A percentile compares a stretch with the other conserved stretches of the same genome.
These are phyloP conservation scores for Falciphora oryzae DNA, from an alignment of 2,329 filamentous ascomycete genomes.

Conservation along the genomic window DNA sequence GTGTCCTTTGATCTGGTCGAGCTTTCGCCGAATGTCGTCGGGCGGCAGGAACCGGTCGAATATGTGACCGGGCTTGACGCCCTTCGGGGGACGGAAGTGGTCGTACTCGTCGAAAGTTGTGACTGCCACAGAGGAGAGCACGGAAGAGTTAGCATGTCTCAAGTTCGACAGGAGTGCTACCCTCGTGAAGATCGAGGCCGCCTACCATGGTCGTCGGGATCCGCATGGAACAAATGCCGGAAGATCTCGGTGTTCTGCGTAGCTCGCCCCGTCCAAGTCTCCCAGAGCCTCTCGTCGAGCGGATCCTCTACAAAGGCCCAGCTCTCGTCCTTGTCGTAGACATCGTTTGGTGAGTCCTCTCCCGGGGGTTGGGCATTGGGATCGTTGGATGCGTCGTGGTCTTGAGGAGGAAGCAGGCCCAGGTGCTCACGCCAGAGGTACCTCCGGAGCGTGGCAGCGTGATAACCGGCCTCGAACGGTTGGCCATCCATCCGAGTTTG, in stretches of 20 bases:
- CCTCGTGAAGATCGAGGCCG: neutral
- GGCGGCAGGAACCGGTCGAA: slow-evolving; percentile 73
- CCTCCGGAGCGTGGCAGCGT: slow-evolving; percentile 74
- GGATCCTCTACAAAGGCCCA: slow-evolving; percentile 67
- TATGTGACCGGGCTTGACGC: slow-evolving; percentile 77
- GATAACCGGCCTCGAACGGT: slow-evolving; percentile 65
- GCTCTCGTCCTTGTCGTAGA: slow-evolving; percentile 51
- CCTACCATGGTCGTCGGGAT: slow-evolving; percentile 79
- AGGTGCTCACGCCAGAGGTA: slow-evolving; percentile 90
- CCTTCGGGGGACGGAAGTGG: slow-evolving; percentile 62
- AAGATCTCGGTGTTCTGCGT: slow-evolving; percentile 69
- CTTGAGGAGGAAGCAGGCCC: slow-evolving; percentile 72
- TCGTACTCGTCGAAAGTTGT: slow-evolving; percentile 90
- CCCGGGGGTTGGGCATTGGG: slow-evolving; percentile 71
- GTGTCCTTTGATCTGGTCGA: slow-evolving; percentile 79
- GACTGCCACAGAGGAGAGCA: slow-evolving; percentile 39
- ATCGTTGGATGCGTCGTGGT: slow-evolving; percentile 59
- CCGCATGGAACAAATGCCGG: slow-evolving; percentile 76
- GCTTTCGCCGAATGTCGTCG: slow-evolving; percentile 65
- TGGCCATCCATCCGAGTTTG: slow-evolving; percentile 72
- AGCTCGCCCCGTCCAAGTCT: slow-evolving; percentile 63
- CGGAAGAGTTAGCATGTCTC: slow-evolving; percentile 13
- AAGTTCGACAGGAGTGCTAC: neutral
- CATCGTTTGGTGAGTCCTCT: slow-evolving; percentile 60
- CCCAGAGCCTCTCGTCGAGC: slow-evolving; percentile 58